Conservation (phyloP, 192 early-diverging fungal species). For the Coemansia sp. region DNA sequence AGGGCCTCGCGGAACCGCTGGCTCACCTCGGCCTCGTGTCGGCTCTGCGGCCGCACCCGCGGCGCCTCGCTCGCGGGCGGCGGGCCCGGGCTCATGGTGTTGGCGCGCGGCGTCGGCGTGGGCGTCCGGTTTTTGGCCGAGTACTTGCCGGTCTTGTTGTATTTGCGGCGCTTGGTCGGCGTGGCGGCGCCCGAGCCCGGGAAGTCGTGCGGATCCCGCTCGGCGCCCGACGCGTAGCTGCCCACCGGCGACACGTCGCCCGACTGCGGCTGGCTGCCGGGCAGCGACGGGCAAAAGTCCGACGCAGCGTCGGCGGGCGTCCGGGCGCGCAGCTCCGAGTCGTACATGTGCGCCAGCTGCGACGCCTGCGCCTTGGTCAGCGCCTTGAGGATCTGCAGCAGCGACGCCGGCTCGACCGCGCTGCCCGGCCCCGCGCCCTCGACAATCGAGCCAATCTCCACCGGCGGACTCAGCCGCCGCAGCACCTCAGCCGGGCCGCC, state of each 20-base stretch:
- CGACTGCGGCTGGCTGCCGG: slow-evolving; percentile 26
- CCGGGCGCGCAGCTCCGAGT: slow-evolving; percentile 7
- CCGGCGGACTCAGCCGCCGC: slow-evolving; percentile 34
- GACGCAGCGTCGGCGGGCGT: slow-evolving; percentile 5
- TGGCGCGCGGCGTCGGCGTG: neutral
- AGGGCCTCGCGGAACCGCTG: slow-evolving; percentile 50
- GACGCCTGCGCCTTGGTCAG: slow-evolving; percentile 42
- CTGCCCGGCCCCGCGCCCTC: neutral
- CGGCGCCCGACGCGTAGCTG: slow-evolving; percentile 18
- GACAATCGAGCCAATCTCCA: slow-evolving; percentile 27
- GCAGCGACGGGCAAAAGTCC: neutral
- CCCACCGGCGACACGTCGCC: slow-evolving; percentile 33
- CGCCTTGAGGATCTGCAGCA: slow-evolving; percentile 40
- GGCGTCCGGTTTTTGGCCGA: slow-evolving; percentile 9
- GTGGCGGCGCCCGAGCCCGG: slow-evolving; percentile 11
- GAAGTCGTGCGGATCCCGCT: slow-evolving; percentile 9
- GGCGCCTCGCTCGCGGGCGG: neutral
- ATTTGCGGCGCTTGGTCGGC: slow-evolving; percentile 34
- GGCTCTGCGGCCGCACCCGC: neutral
- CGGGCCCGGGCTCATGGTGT: neutral
- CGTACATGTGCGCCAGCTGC: slow-evolving; percentile 46
- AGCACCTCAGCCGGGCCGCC: slow-evolving; percentile 33
- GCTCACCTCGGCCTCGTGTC: slow-evolving; percentile 30
- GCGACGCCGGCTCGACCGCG: neutral
- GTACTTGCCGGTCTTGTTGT: slow-evolving; percentile 41